phyloP scores from a whole-genome alignment of 129 eudicot species.

The Tanacetum coccineum region DNA sequence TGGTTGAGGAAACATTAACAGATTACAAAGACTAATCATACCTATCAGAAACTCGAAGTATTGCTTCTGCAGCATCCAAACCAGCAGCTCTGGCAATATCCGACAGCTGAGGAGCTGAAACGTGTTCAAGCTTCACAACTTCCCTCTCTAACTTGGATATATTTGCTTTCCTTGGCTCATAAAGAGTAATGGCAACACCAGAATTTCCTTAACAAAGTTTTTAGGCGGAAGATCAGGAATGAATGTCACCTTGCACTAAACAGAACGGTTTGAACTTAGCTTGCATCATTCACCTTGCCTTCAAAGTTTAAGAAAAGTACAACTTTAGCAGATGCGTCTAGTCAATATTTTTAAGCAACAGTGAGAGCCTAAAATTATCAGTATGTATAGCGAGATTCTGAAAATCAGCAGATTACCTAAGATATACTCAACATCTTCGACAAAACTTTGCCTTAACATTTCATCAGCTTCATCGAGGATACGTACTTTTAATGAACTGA shows the following conservation, averaged over 20 bases:
- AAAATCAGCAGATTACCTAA: conserved; percentile 39
- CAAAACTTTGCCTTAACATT: conserved; percentile 94
- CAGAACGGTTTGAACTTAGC: conserved; percentile 89
- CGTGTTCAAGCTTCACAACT: conserved; percentile 81
- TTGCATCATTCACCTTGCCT: conserved; percentile 93
- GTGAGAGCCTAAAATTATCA: neutral
- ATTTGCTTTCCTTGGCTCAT: conserved; percentile 71
- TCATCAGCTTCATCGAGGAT: conserved; percentile 41
- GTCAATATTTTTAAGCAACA: neutral
- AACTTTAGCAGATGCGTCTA: neutral
- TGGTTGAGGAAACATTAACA: neutral
- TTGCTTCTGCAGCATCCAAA: conserved; percentile 71
- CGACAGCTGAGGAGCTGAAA: conserved; percentile 90
- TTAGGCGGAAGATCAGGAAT: neutral
- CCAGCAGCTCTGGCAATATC: conserved; percentile 97
- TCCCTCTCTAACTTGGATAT: conserved; percentile 84
- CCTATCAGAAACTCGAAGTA: conserved; percentile 67
- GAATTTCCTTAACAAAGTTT: conserved; percentile 48
- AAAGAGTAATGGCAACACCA: conserved; percentile 90
- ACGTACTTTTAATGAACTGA: too few species aligned
- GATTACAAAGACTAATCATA: neutral
- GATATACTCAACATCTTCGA: conserved; percentile 93
- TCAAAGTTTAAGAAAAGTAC: neutral
- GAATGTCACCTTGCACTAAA: conserved; percentile 61
- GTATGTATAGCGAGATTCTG: neutral